Percentiles rank a stretch among this genome's conserved stretches.
phyloP scores from a whole-genome alignment of 208 protist genomes.

The Acanthamoeba castellanii region DNA sequence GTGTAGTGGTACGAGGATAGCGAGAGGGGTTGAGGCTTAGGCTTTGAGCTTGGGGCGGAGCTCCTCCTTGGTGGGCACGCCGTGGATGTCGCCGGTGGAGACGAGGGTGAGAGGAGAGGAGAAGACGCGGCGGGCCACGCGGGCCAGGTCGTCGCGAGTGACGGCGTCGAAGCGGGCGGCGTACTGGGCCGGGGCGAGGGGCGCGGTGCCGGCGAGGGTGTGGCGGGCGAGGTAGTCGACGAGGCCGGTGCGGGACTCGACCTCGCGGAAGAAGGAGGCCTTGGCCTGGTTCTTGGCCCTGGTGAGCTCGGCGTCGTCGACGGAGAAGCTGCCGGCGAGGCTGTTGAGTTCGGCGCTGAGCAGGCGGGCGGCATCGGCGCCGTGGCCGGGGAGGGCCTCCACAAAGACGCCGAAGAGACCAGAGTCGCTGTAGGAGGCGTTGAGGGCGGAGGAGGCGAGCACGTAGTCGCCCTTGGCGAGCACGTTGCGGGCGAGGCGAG shows the following conservation, averaged over 20 bases:
- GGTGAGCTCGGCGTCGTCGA: neutral
- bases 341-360: neutral
- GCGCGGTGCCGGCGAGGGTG: slow-evolving; percentile 75
- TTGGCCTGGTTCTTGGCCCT: slow-evolving; percentile 75
- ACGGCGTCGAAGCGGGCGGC: slow-evolving; percentile 79
- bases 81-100: slow-evolving; percentile 71
- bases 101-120: slow-evolving; percentile 68
- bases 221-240: slow-evolving; percentile 78
- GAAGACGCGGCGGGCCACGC: slow-evolving; percentile 74
- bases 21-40: neutral
- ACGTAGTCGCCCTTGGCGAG: neutral
- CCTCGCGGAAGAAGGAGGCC: slow-evolving; percentile 80
- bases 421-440: slow-evolving; percentile 72
- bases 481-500: neutral
- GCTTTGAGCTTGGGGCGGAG: neutral
- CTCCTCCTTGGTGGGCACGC: slow-evolving; percentile 3
- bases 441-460: slow-evolving; percentile 49
- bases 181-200: neutral
- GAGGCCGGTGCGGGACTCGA: slow-evolving; percentile 77
- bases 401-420: slow-evolving; percentile 76
- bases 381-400: slow-evolving; percentile 15
- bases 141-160: slow-evolving; percentile 74
- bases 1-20: too few species aligned
- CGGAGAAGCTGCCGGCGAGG: neutral
- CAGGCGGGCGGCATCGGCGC: neutral